Base-by-base conservation (phyloP, 176 grass and related monocot species). In the Poa annua region DNA sequence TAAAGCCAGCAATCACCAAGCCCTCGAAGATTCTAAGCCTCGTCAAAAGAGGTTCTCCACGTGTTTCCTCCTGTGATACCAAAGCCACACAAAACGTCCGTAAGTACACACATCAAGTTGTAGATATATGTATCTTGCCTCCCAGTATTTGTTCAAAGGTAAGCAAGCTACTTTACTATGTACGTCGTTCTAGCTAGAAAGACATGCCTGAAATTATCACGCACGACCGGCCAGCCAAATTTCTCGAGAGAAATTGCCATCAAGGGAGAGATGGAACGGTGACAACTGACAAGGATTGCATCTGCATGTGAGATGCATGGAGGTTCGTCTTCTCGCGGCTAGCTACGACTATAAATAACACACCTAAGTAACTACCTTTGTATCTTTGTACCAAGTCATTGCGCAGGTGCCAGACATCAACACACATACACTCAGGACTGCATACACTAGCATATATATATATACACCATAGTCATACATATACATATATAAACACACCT, bases 301-400 rank as follows among this genome's bases (percentile, higher is more conserved):
- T 74, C 4, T 83, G 26, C 20, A 47, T 83, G 81, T 74, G 56
- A 75, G 44, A 74, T 73, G 68, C 53, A 60, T 73, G 80, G 68
- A 26, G 38, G 17, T 25, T 16, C 52, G 14, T 19, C 42, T 38
- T 64, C 66, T 71, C 79, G 20, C 20, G 7, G 44, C 39, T 41
- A 1, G 50, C 51, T 25, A 12, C 39, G 34, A 34, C 80, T 83
- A 83, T 83, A 83, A 83, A 83, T 59, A 83, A 4, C 64, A 60
- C 67, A 6, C 51, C 13, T 17, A 12, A 29, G 14, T 11, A 41
- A 22, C 70, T 50, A 55, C 32, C 7, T 20, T 13, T 81, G 41
- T 16, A 35, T 33, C 70, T 21, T 38, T 50, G 13, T 49, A 42
- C 54, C 67, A 62, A 32, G 5, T 42, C 26, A 81, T 7, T 6